Evolutionary conservation across 1,284 basidiomycete species (phyloP).

Genomic region (Acaromyces ingoldii): DNA sequence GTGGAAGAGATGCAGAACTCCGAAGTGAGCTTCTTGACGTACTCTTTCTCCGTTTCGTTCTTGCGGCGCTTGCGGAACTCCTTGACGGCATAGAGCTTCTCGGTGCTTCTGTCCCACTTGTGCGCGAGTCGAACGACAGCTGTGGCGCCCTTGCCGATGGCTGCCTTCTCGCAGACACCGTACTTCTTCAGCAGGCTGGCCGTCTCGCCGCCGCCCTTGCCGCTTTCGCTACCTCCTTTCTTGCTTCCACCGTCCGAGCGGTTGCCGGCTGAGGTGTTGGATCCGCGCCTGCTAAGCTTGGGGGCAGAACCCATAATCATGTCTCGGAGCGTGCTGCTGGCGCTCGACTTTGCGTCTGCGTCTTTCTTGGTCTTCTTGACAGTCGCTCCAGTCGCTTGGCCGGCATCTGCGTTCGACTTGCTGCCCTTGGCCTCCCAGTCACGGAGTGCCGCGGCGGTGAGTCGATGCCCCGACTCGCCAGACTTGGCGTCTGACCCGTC

Average conservation of each 20-base stretch:
- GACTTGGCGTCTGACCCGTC: neutral
- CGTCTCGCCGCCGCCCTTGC: constrained; percentile 23
- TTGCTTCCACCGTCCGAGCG: constrained; percentile 31
- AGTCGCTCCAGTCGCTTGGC: too few species aligned
- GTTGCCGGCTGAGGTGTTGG: constrained; percentile 34
- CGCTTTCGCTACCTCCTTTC: constrained; percentile 20
- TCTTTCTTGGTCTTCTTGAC: constrained; percentile 38
- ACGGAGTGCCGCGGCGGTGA: constrained; percentile 43
- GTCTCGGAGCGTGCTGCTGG: constrained; percentile 43
- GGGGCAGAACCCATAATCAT: constrained; percentile 49
- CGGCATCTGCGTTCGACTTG: constrained; percentile 16
- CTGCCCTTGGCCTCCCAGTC: constrained; percentile 41
- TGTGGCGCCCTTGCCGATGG: constrained; percentile 95
- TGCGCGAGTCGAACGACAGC: constrained; percentile 93
- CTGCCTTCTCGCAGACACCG: constrained; percentile 91
- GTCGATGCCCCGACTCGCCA: constrained; percentile 8
- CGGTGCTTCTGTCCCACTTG: constrained; percentile 94
- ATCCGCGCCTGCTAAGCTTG: constrained; percentile 42
- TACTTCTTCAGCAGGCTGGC: constrained; percentile 69
- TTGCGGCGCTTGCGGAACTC: constrained; percentile 97
- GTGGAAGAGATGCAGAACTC: constrained; percentile 99
- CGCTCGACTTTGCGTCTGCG: constrained; percentile 38
- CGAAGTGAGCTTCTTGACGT: constrained; percentile 98
- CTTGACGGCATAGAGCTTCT: constrained; percentile 99
- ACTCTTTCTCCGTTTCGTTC: constrained; percentile 98